phyloP scores from a whole-genome alignment of 2,329 filamentous ascomycete species.

The Fusarium scirpi region DNA sequence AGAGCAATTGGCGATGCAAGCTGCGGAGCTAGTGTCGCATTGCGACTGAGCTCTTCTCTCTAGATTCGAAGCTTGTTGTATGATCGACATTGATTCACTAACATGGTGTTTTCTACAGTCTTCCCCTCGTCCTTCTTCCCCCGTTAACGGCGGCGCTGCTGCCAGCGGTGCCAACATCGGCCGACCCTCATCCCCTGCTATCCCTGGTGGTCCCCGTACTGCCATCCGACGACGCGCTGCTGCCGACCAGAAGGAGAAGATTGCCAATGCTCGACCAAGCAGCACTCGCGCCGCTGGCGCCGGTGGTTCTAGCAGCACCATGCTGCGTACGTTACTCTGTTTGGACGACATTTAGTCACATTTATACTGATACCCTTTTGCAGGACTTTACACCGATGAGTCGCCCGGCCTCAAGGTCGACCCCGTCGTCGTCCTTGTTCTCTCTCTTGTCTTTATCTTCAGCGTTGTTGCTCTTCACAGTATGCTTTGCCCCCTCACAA shows the following conservation, averaged over 20 bases:
- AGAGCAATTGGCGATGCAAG: constrained; percentile 37
- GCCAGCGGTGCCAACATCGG: constrained; percentile 76
- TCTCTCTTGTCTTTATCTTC: constrained; percentile 98
- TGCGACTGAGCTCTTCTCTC: constrained; percentile 24
- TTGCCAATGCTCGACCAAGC: constrained; percentile 91
- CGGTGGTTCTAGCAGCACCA: constrained; percentile 95
- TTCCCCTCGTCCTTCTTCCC: constrained; percentile 71
- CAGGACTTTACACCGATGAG: constrained; percentile 97
- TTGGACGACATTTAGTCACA: background rate
- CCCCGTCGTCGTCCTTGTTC: constrained; percentile 94
- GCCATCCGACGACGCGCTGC: constrained; percentile 95
- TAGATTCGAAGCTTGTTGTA: background rate
- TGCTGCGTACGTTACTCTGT: constrained; percentile 81
- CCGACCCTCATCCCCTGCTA: constrained; percentile 86
- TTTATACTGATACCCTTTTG: constrained; percentile 45
- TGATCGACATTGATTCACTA: constrained; percentile 14
- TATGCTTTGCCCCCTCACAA: constrained; percentile 62
- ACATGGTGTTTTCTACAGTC: constrained; percentile 55
- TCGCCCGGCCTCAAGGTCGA: constrained; percentile 97
- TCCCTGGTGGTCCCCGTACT: constrained; percentile 93
- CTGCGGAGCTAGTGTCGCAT: constrained; percentile 40
- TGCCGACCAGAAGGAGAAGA: constrained; percentile 96
- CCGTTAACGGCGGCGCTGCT: constrained; percentile 66
- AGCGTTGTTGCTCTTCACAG: constrained; percentile 97
- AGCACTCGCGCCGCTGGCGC: constrained; percentile 94